These are phyloP conservation scores for Ustilaginoidea virens DNA, from an alignment of 2,329 filamentous ascomycete genomes.

Conservation along the genomic window DNA sequence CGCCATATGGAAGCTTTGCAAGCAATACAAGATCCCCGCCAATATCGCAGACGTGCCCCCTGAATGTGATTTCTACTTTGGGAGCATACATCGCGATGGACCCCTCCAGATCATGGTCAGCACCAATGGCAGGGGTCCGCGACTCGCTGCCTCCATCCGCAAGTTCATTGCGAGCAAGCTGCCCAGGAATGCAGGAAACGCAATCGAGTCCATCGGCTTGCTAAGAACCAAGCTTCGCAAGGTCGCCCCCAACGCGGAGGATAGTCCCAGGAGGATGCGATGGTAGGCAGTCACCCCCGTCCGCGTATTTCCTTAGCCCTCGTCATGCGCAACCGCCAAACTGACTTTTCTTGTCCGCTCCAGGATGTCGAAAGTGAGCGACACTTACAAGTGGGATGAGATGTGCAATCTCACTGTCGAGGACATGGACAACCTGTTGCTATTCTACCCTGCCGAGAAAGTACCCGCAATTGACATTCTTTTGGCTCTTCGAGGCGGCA, in stretches of 20 bases:
- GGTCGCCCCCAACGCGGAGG: conserved; percentile 54
- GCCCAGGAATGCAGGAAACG: conserved; percentile 66
- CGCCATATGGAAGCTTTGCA: conserved; percentile 85
- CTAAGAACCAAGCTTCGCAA: conserved; percentile 66
- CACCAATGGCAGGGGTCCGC: conserved; percentile 91
- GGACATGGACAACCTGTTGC: conserved; percentile 71
- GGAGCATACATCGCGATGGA: conserved; percentile 85
- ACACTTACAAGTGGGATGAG: conserved; percentile 71
- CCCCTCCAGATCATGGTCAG: conserved; percentile 97
- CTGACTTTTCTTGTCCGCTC: background rate
- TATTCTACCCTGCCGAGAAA: conserved; percentile 48
- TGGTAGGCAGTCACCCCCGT: conserved; percentile 42
- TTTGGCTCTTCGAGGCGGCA: conserved; percentile 34
- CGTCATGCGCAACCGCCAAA: no score
- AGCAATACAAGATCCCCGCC: conserved; percentile 65
- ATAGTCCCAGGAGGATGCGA: conserved; percentile 77
- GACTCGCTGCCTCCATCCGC: conserved; percentile 74
- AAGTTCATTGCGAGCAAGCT: conserved; percentile 64
- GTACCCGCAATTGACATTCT: conserved; percentile 41
- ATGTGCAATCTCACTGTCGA: conserved; percentile 68
- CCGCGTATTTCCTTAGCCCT: no score
- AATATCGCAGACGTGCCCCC: conserved; percentile 96
- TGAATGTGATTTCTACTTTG: conserved; percentile 98
- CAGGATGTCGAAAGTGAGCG: conserved; percentile 87
- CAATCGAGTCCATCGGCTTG: conserved; percentile 71